A percentile compares a stretch with the other conserved stretches of the same genome.
phyloP scores from a whole-genome alignment of 73 alveolate species.

The Durusdinium trenchii region DNA sequence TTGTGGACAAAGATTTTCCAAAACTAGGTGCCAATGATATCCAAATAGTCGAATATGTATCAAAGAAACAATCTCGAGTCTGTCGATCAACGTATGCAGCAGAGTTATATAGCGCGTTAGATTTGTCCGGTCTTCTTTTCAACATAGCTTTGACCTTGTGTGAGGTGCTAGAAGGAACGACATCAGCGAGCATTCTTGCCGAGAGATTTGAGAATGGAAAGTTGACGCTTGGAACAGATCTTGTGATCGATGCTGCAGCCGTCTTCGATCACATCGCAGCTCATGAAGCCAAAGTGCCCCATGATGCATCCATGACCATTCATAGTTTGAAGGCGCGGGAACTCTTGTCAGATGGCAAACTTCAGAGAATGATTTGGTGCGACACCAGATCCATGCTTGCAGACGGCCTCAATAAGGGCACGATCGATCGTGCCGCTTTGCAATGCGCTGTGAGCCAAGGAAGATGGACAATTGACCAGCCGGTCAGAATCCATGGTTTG shows the following conservation, averaged over 20 bases:
- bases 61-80: conserved; percentile 16
- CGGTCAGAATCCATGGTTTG: background rate
- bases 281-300: background rate
- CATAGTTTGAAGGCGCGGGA: conserved; percentile 2
- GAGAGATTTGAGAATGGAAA: background rate
- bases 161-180: background rate
- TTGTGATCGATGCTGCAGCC: conserved; percentile 35
- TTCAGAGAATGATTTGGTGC: background rate
- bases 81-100: conserved; percentile 36
- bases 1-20: background rate
- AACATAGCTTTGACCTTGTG: background rate
- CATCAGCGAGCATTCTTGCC: background rate
- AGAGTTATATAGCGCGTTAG: conserved; percentile 6
- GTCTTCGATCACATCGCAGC: conserved; percentile 1
- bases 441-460: background rate
- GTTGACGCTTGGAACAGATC: background rate
- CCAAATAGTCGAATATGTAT: conserved; percentile 4
- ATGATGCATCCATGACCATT: background rate
- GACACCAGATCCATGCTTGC: conserved; percentile 22
- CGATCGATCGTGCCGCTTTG: background rate
- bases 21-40: background rate
- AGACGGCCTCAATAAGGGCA: conserved; percentile 24
- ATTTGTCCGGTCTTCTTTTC: background rate
- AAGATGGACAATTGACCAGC: background rate
- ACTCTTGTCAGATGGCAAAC: background rate